Evolutionary conservation across 108 stramenopile genomes (phyloP), one percentile per base, ranked within the genome.

Genomic region (Conticribra weissflogii): DNA sequence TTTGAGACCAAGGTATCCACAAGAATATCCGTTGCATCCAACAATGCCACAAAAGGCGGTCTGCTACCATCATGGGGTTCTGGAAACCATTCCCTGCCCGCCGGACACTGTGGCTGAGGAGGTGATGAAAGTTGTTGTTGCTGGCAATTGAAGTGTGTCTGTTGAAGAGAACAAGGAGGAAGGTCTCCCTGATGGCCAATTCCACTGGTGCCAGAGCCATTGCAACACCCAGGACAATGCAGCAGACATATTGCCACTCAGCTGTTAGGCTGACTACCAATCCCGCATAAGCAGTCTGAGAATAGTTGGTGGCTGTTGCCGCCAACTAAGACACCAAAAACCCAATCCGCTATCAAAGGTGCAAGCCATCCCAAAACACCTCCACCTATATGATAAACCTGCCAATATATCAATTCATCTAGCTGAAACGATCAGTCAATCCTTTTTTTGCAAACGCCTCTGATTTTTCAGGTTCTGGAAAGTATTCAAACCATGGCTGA

Each of bases 191-290:
- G 2, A 76, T 47, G 27, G 59, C 74, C 2, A 61, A 27, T 32
- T 76, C 41, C 5, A 76, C 41, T 0, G 61, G 61, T 3, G 14
- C 27, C 16, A 76, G 47, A 21, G 24, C 47, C 2, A 25, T 21
- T 17, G 33, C 68, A 0, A 69, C 47, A 14, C 57, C 68, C 2
- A 68, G 41, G 0, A 27, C 53, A 5, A 70, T 67, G 0, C 61
- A 49, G 19, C 65, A 64, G 32, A 76, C 19, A 28, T 62, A 68
- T 23, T 76, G 74, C 74, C 74, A 68, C 48, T 76, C 45, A 5
- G 33, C n/a, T 23, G 69, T 60, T 7, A 76, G 45, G 50, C 59
- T 55, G 17, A 32, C 19, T 1, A 25, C n/a, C 32, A 76, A 36
- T 1, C 75, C 61, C 12, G 59, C 59, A 27, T 76, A 76, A 44